phyloP scores from a whole-genome alignment of 2,329 filamentous ascomycete species.

The Grosmannia serpens region DNA sequence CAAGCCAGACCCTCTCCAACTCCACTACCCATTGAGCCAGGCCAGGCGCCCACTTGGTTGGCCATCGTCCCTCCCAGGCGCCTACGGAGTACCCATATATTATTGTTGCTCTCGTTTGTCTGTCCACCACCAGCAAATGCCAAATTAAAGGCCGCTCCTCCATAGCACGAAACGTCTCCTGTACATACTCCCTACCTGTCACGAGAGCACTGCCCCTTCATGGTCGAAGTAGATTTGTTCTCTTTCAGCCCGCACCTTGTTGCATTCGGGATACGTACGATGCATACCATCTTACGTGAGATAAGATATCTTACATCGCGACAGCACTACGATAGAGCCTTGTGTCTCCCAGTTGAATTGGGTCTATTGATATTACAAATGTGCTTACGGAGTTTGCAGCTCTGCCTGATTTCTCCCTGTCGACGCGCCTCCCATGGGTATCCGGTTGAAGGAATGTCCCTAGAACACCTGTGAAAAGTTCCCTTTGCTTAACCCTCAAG shows the following conservation, averaged over 20 bases:
- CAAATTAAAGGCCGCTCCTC: neutral
- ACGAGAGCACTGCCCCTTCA: neutral
- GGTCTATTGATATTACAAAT: neutral
- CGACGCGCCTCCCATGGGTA: slow-evolving; percentile 3
- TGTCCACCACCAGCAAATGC: neutral
- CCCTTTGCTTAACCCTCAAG: neutral
- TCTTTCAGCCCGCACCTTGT: neutral
- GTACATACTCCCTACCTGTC: too few species aligned
- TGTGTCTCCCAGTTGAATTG: neutral
- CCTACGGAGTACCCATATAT: too few species aligned
- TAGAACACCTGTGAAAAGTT: slow-evolving; percentile 6
- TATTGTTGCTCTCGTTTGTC: too few species aligned
- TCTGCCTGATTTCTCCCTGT: neutral
- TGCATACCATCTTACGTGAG: too few species aligned
- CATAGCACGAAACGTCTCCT: neutral
- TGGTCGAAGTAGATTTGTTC: neutral
- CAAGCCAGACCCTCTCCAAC: neutral
- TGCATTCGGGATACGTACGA: too few species aligned
- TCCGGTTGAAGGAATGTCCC: slow-evolving; percentile 8
- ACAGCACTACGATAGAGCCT: neutral
- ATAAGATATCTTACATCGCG: too few species aligned
- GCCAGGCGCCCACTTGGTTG: too few species aligned
- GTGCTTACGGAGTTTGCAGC: neutral
- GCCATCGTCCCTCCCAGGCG: too few species aligned
- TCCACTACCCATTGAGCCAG: neutral